Percentiles rank a stretch among this genome's conserved stretches.
These are phyloP conservation scores for Diversispora eburnea DNA, from an alignment of 192 early-diverging fungal genomes.

Conservation along the genomic window DNA sequence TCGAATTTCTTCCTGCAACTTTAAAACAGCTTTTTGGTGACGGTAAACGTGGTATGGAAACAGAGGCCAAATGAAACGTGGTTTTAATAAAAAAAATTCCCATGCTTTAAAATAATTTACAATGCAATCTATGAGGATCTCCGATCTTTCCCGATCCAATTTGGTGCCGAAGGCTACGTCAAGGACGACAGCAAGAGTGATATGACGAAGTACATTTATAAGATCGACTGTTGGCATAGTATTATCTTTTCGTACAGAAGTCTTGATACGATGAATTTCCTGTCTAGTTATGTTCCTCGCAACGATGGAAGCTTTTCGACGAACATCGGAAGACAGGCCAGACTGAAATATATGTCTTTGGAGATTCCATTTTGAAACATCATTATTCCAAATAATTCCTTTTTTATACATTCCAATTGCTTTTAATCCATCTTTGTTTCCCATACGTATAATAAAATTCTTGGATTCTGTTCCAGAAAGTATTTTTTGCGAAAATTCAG, in stretches of 20 bases:
- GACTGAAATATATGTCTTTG: neutral
- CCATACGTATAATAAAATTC: neutral
- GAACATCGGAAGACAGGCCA: neutral
- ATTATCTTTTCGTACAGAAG: neutral
- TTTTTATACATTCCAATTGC: neutral
- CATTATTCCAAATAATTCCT: constrained; percentile 6
- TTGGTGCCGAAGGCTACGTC: neutral
- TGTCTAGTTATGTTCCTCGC: neutral
- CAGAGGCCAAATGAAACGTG: neutral
- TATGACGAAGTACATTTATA: neutral
- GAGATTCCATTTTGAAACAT: neutral
- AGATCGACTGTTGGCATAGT: neutral
- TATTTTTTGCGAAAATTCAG: neutral
- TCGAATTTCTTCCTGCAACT: neutral
- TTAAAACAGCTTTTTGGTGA: neutral
- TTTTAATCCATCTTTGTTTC: neutral
- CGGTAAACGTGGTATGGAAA: neutral
- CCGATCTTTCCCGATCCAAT: neutral
- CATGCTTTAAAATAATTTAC: neutral
- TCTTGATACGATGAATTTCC: neutral
- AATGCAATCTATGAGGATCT: neutral
- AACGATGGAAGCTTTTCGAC: neutral
- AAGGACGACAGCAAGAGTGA: neutral
- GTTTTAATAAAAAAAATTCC: constrained; percentile 1
- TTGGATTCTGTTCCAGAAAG: neutral